phyloP scores from a whole-genome alignment of 805 yeast genomes.

The Zygotorulaspora danielsina region DNA sequence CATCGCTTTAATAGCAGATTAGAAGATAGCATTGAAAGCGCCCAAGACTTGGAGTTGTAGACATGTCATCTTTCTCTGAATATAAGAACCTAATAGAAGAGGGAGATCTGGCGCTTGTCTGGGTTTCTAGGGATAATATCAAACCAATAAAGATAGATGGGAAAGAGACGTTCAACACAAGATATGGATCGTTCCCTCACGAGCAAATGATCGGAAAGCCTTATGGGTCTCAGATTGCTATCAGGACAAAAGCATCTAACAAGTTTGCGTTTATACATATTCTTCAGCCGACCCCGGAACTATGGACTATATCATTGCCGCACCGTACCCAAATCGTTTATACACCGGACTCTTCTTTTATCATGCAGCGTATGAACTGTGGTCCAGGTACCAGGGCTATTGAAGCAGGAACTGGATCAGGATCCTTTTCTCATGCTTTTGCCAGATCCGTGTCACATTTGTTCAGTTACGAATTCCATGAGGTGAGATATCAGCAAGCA shows the following conservation, averaged over 20 bases:
- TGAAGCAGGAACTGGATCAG: conserved; percentile 98
- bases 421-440: conserved; percentile 89
- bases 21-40: neutral
- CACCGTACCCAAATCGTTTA: conserved; percentile 98
- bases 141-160: conserved; percentile 64
- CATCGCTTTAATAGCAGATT: neutral
- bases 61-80: conserved; percentile 42
- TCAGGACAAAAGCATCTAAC: conserved; percentile 53
- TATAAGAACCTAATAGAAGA: conserved; percentile 70
- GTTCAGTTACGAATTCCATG: conserved; percentile 89
- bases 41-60: no score
- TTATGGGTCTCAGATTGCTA: conserved; percentile 81
- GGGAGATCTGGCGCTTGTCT: conserved; percentile 83
- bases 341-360: conserved; percentile 90
- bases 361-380: conserved; percentile 74
- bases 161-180: conserved; percentile 68
- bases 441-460: conserved; percentile 78
- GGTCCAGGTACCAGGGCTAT: conserved; percentile 73
- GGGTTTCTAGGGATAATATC: conserved; percentile 73
- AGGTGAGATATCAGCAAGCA: conserved; percentile 78
- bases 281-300: conserved; percentile 87
- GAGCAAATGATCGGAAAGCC: conserved; percentile 70
- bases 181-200: conserved; percentile 90
- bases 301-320: conserved; percentile 94
- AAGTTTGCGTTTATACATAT: conserved; percentile 77